A percentile compares a stretch with the other conserved stretches of the same genome.
Evolutionary conservation across 2,329 filamentous ascomycete genomes (phyloP).

Genomic region (Colletotrichum lindemuthianum): DNA sequence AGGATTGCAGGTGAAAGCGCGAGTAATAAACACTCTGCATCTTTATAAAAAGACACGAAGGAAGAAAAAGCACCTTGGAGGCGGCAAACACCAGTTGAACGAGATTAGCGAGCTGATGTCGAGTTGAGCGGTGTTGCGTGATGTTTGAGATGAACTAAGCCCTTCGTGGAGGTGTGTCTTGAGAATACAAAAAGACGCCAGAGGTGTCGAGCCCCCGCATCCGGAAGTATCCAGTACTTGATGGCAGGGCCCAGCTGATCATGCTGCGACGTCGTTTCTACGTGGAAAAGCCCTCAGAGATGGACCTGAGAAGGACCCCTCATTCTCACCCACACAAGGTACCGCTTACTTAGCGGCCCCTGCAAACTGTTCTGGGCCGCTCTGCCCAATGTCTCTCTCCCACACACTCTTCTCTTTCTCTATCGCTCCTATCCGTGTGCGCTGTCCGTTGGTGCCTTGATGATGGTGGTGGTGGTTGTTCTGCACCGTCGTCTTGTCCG

Average conservation of each 20-base stretch:
- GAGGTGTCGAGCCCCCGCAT: slow-evolving; percentile 29
- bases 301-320: not conserved
- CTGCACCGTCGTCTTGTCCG: not conserved
- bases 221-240: slow-evolving; percentile 26
- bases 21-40: too few relatives aligned
- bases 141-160: slow-evolving; percentile 27
- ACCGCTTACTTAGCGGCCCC: slow-evolving; percentile 4
- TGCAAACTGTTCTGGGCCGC: slow-evolving; percentile 4
- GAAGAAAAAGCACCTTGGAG: too few relatives aligned
- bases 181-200: slow-evolving; percentile 26
- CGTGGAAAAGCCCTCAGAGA: not conserved
- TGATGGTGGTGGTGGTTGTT: not conserved
- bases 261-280: not conserved
- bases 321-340: slow-evolving; percentile 11
- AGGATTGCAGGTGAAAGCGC: too few relatives aligned
- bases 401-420: not conserved
- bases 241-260: not conserved
- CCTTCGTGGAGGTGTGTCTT: slow-evolving; percentile 32
- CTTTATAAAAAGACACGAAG: too few relatives aligned
- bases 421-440: not conserved
- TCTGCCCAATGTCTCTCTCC: not conserved
- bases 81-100: not conserved
- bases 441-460: not conserved
- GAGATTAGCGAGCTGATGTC: slow-evolving; percentile 18
- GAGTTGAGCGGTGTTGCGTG: slow-evolving; percentile 21